These are phyloP conservation scores for Leptographium procerum DNA, from an alignment of 2,329 filamentous ascomycete species.

Conservation along the genomic window DNA sequence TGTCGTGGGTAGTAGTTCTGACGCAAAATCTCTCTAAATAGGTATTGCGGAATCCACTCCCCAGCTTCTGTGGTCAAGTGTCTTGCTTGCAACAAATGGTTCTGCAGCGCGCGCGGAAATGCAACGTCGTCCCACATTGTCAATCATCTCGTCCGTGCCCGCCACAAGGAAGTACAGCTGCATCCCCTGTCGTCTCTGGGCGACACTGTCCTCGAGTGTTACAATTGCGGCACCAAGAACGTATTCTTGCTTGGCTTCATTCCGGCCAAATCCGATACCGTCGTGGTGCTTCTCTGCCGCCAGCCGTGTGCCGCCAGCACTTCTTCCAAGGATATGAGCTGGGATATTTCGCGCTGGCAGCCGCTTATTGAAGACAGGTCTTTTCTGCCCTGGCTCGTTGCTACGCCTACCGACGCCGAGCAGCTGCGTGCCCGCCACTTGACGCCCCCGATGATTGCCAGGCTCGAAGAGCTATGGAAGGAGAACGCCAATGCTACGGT, in stretches of 20 bases:
- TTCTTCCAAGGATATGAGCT: slow-evolving; percentile 98
- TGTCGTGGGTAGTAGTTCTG: not conserved
- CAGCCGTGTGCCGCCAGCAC: slow-evolving; percentile 92
- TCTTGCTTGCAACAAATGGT: slow-evolving; percentile 93
- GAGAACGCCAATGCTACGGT: slow-evolving; percentile 83
- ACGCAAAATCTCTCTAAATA: slow-evolving; percentile 22
- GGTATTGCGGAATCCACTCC: slow-evolving; percentile 96
- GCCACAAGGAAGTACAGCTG: slow-evolving; percentile 97
- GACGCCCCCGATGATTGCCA: slow-evolving; percentile 88
- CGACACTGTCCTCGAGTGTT: slow-evolving; percentile 94
- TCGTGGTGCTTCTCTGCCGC: slow-evolving; percentile 90
- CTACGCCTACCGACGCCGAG: slow-evolving; percentile 80
- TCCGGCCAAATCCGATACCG: slow-evolving; percentile 94
- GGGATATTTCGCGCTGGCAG: slow-evolving; percentile 97
- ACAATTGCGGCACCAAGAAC: slow-evolving; percentile 99
- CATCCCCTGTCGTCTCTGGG: slow-evolving; percentile 87
- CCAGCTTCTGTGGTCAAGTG: slow-evolving; percentile 94
- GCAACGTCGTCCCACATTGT: slow-evolving; percentile 96
- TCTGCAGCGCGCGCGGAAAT: slow-evolving; percentile 94
- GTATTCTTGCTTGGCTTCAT: slow-evolving; percentile 97
- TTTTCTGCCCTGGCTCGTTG: slow-evolving; percentile 88
- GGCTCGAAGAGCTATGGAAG: slow-evolving; percentile 97
- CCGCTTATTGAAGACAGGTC: slow-evolving; percentile 94
- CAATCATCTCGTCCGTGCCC: slow-evolving; percentile 91
- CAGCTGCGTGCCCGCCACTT: slow-evolving; percentile 90